phyloP scores from a whole-genome alignment of 1,284 basidiomycete species.

The Ustilago trichophora region DNA sequence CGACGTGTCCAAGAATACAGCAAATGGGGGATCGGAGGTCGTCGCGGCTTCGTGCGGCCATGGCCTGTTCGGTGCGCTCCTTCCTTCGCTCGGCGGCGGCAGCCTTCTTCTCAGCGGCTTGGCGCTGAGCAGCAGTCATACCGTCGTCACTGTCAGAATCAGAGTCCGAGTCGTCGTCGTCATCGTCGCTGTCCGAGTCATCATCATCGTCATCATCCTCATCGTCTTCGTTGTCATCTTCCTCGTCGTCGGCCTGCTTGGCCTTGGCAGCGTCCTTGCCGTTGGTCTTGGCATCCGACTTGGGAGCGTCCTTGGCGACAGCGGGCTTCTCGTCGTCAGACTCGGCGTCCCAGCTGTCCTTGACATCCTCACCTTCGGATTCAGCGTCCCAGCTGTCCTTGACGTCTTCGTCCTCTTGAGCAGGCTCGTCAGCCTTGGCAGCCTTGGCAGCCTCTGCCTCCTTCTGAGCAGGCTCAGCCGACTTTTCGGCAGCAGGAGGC shows the following conservation, averaged over 20 bases:
- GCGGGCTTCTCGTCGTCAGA: conserved; percentile 72
- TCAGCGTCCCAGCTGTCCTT: conserved; percentile 39
- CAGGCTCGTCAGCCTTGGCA: conserved; percentile 61
- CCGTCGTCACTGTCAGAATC: conserved; percentile 63
- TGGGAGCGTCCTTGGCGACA: conserved; percentile 21
- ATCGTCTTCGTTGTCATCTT: conserved; percentile 13
- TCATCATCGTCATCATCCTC: conserved; percentile 63
- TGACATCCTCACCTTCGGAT: conserved; percentile 62
- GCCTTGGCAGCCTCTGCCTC: conserved; percentile 57
- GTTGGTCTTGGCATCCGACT: conserved; percentile 27
- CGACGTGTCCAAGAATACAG: conserved; percentile 99
- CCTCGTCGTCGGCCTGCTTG: conserved; percentile 16
- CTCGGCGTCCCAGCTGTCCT: conserved; percentile 69
- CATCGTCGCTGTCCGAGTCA: conserved; percentile 69
- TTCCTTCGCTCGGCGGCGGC: conserved; percentile 82
- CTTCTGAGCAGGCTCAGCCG: conserved; percentile 53
- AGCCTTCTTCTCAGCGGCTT: conserved; percentile 80
- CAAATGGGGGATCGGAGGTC: conserved; percentile 96
- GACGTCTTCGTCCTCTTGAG: conserved; percentile 56
- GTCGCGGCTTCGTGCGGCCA: conserved; percentile 87
- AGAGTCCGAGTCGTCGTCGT: conserved; percentile 69
- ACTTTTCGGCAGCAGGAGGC: conserved; percentile 6
- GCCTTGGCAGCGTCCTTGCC: conserved; percentile 12
- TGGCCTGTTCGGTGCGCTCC: conserved; percentile 83
- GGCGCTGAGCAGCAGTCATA: conserved; percentile 68